Evolutionary conservation across 2,329 filamentous ascomycete genomes (phyloP).

Genomic region (Aspergillus latus): DNA sequence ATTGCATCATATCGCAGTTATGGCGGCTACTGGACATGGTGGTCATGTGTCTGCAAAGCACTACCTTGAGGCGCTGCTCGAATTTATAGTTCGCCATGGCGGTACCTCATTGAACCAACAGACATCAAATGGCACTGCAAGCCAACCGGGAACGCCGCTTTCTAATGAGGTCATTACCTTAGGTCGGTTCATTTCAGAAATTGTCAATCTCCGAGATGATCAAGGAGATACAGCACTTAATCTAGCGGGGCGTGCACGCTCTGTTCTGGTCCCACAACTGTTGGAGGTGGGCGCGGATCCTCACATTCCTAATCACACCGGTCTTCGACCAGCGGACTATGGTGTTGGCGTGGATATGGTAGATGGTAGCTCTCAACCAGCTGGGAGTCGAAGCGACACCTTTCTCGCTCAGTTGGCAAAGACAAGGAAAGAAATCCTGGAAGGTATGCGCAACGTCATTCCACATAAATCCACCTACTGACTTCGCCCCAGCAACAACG

Average conservation of each 20-base stretch:
- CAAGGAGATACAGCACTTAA: constrained; percentile 94
- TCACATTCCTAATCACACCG: constrained; percentile 86
- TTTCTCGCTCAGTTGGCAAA: constrained; percentile 47
- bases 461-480: constrained; percentile 28
- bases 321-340: constrained; percentile 88
- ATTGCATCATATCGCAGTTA: constrained; percentile 92
- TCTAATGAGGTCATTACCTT: constrained; percentile 71
- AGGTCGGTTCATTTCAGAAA: constrained; percentile 91
- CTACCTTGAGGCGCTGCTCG: constrained; percentile 89
- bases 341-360: constrained; percentile 74
- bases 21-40: constrained; percentile 90
- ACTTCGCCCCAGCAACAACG: constrained; percentile 37
- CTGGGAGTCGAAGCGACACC: constrained; percentile 45
- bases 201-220: constrained; percentile 93
- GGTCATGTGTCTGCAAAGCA: constrained; percentile 84
- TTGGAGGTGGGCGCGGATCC: constrained; percentile 93
- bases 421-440: constrained; percentile 47
- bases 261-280: constrained; percentile 95
- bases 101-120: constrained; percentile 60
- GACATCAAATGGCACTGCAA: constrained; percentile 33
- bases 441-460: constrained; percentile 33
- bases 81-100: constrained; percentile 89
- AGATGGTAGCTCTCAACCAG: constrained; percentile 49
- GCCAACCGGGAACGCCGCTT: constrained; percentile 27
- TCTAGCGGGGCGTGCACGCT: constrained; percentile 88